A percentile compares a stretch with the other conserved stretches of the same genome.
Conservation (phyloP, 345 rosid species). For the Pelargonium nanum region DNA sequence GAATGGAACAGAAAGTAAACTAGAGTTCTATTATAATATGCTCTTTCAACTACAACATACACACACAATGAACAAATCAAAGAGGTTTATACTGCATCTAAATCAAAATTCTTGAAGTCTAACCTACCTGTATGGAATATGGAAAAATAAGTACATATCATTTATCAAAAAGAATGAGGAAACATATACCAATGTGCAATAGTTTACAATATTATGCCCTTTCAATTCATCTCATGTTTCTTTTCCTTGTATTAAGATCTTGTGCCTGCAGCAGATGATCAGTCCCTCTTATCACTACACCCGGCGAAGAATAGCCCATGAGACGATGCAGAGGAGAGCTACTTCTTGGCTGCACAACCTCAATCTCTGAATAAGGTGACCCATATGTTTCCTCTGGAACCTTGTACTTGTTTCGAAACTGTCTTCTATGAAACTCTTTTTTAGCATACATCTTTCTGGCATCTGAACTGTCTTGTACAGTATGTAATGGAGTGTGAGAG, state of each 20-base stretch:
- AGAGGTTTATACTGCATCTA: too few species aligned
- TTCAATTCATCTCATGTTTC: not conserved
- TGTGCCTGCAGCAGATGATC: constrained; percentile 10
- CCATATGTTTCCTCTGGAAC: constrained; percentile 20
- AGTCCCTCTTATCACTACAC: constrained; percentile 34
- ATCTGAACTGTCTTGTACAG: constrained; percentile 5
- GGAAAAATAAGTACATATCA: too few species aligned
- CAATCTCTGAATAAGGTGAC: constrained; percentile 28
- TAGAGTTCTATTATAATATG: too few species aligned
- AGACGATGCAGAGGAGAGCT: constrained; percentile 69
- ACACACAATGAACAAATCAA: too few species aligned
- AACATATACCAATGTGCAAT: too few species aligned
- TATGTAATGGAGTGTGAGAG: constrained; percentile 14
- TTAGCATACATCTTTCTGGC: constrained; percentile 14
- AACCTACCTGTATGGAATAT: too few species aligned
- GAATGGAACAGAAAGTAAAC: constrained; percentile 1
- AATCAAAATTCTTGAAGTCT: too few species aligned
- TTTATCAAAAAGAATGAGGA: too few species aligned
- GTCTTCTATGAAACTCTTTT: constrained; percentile 16
- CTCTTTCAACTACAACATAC: too few species aligned
- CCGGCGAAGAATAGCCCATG: constrained; percentile 79
- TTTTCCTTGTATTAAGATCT: not conserved
- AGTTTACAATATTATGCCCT: too few species aligned
- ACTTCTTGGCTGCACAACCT: constrained; percentile 28
- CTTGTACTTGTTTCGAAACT: constrained; percentile 15